phyloP scores from a whole-genome alignment of 2,329 filamentous ascomycete genomes.

The Periconia sp. region DNA sequence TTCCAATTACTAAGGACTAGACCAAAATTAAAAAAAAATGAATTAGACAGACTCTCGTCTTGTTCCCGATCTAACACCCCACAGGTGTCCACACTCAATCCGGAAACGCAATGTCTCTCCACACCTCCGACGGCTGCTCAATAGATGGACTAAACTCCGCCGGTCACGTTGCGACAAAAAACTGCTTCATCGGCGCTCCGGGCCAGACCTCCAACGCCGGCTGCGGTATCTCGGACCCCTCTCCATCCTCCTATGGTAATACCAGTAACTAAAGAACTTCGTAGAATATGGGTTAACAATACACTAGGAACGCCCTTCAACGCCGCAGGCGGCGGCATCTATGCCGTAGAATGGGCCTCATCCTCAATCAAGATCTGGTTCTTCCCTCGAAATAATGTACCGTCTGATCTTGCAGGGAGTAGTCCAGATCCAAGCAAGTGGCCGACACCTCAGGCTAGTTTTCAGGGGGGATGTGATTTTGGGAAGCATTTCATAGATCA shows the following conservation, averaged over 20 bases:
- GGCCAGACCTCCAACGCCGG: conserved; percentile 21
- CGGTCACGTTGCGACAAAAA: conserved; percentile 17
- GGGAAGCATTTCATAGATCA: conserved; percentile 67
- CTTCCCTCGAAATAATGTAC: conserved; percentile 70
- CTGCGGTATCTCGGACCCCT: conserved; percentile 16
- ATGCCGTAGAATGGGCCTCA: conserved; percentile 66
- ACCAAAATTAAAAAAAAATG: no score
- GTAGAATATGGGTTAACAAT: no score
- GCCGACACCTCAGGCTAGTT: conserved; percentile 69
- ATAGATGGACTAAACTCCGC: conserved; percentile 17
- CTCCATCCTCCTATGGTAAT: conserved; percentile 16
- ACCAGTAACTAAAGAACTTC: background rate
- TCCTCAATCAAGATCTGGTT: conserved; percentile 76
- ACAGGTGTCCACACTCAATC: conserved; percentile 26
- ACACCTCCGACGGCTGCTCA: conserved; percentile 24
- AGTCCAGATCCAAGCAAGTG: conserved; percentile 68
- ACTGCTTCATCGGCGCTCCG: conserved; percentile 24
- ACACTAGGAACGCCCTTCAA: conserved; percentile 29
- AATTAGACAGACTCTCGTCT: no score
- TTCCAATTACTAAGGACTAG: no score
- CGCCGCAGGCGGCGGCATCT: conserved; percentile 41
- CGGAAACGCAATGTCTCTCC: conserved; percentile 23
- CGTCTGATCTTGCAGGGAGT: conserved; percentile 38
- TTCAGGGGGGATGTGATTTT: conserved; percentile 54
- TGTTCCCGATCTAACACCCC: no score